These are phyloP conservation scores for Euptelea pleiosperma DNA, from an alignment of 164 flowering plant genomes.

Conservation along the genomic window DNA sequence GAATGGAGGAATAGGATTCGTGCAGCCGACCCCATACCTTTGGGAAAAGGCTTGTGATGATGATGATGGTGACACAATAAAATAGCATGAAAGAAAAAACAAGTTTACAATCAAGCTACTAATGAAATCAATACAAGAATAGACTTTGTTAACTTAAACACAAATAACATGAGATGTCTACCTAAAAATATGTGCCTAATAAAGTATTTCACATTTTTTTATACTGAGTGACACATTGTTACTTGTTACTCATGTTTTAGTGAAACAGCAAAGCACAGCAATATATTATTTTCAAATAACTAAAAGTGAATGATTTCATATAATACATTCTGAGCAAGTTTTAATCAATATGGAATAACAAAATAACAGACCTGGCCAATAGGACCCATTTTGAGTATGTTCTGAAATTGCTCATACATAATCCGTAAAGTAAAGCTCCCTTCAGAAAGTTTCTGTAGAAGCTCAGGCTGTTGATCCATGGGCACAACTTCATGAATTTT, in stretches of 20 bases:
- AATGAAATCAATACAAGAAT: background rate
- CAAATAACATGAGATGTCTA: background rate
- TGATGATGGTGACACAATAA: too few relatives aligned
- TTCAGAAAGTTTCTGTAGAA: conserved; percentile 89
- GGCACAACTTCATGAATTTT: conserved; percentile 99
- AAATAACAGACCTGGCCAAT: conserved; percentile 71
- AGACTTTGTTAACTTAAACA: background rate
- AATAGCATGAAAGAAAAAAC: too few relatives aligned
- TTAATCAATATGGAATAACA: background rate
- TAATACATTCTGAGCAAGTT: background rate
- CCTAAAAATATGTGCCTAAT: background rate
- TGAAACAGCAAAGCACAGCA: background rate
- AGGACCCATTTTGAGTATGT: conserved; percentile 97
- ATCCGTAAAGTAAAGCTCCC: conserved; percentile 86
- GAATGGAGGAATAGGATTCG: too few relatives aligned
- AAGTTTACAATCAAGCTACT: background rate
- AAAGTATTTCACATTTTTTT: background rate
- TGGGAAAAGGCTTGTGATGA: too few relatives aligned
- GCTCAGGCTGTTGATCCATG: conserved; percentile 98
- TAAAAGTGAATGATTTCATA: background rate
- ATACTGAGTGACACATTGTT: background rate
- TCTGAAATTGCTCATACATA: conserved; percentile 97
- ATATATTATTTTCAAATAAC: too few relatives aligned
- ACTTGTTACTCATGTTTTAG: background rate
- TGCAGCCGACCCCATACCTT: too few relatives aligned